Base-by-base conservation (phyloP, 371 early-diverging fungal genomes). In the Paraphysoderma sedebokerense region DNA sequence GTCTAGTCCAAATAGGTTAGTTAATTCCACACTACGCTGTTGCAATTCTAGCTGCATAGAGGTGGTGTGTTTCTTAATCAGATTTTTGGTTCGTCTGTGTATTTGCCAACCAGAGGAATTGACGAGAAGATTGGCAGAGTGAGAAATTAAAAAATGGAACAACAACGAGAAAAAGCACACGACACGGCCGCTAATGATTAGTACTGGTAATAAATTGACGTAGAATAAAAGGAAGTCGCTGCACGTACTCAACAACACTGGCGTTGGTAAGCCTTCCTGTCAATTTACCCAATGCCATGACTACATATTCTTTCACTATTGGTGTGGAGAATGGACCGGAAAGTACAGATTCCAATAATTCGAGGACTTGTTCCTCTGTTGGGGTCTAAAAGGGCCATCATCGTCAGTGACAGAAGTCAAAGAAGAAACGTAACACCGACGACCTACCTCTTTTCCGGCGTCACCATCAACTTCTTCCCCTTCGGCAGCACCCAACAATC, bases 1-100 rank as follows among this genome's bases (percentile, higher is more conserved):
- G 45, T 79, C 78, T n/a, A 65, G 48, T 38, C 51, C 34, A 46
- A 87, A 79, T 9, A 96, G 66, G 37, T 79, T 75, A 31, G 70
- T 71, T 58, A 77, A 92, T 63, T 97, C 96, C 8, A 85, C 81
- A 1, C 89, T 84, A 46, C 98, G 82, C 57, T 87, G 83, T 59
- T 97, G 96, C 38, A 90, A 77, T 63, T 95, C 98, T 0, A 85
- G 76, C 52, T 88, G 86, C 54, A 79, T 72, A 47, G 82, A 78
- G 7, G 68, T 68, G n/a, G 66, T 67, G 55, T 81, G 76, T 39
- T 65, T 52, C 3, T 57, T 60, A 30, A 95, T 58, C 11, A 83
- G 75, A 47, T 86, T 75, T 23, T 50, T 37, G 7, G 23, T 20
- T 28, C 17, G 13, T 13, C 27, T 48, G 27, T 44, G 26, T 3